Conservation (phyloP, 1,139 yeast species). For the Protomyces arabidopsidicola region DNA sequence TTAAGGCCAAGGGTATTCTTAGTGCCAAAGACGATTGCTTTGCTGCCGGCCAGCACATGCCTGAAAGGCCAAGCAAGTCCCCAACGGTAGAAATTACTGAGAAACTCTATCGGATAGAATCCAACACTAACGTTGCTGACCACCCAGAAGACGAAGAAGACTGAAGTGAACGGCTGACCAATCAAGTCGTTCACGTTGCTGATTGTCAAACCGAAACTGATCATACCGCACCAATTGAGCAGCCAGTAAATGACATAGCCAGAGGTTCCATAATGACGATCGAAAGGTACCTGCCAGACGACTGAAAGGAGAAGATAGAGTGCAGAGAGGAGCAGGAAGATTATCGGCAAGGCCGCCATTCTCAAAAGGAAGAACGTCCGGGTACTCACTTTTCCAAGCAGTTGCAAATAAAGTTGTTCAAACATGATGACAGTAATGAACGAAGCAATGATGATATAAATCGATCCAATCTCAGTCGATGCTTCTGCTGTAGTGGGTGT, state of each 20-base stretch:
- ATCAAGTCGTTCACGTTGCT: constrained; percentile 53
- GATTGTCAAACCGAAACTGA: constrained; percentile 60
- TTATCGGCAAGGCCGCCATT: constrained; percentile 44
- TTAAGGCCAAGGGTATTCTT: constrained; percentile 56
- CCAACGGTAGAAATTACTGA: constrained; percentile 53
- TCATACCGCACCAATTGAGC: constrained; percentile 54
- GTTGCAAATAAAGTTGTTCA: constrained; percentile 49
- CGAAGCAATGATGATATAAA: constrained; percentile 67
- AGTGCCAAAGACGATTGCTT: constrained; percentile 55
- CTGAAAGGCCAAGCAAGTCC: constrained; percentile 66
- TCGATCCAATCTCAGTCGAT: constrained; percentile 55
- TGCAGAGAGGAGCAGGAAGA: constrained; percentile 52
- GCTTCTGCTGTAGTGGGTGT: constrained; percentile 27
- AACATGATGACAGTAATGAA: constrained; percentile 58
- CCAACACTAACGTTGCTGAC: constrained; percentile 58
- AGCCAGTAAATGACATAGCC: constrained; percentile 67
- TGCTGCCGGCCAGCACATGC: constrained; percentile 53
- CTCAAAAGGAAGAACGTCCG: constrained; percentile 51
- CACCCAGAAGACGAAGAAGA: constrained; percentile 58
- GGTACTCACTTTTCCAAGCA: constrained; percentile 47
- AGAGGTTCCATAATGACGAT: constrained; percentile 51
- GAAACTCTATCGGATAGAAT: constrained; percentile 54
- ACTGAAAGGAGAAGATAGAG: constrained; percentile 57
- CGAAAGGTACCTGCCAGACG: constrained; percentile 55
- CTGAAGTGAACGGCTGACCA: constrained; percentile 54